Conservation (phyloP, 164 flowering plant genomes). For the Nelumbo lutea region DNA sequence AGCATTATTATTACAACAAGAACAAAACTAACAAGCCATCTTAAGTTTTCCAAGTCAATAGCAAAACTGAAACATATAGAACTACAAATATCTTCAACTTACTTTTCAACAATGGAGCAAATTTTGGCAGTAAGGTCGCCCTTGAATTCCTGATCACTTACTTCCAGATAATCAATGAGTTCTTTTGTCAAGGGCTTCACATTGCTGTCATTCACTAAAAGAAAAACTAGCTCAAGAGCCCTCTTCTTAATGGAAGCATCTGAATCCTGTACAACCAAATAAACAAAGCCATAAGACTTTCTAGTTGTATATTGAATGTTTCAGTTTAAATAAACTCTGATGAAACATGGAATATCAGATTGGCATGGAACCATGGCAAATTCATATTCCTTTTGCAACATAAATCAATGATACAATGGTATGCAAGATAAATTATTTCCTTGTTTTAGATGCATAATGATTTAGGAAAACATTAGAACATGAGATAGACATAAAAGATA, state of each 20-base stretch:
- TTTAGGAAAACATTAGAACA: too few species aligned
- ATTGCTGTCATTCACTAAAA: slow-evolving; percentile 87
- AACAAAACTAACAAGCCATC: not conserved
- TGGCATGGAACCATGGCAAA: not conserved
- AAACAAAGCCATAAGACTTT: slow-evolving; percentile 12
- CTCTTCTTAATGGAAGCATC: slow-evolving; percentile 98
- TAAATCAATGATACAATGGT: not conserved
- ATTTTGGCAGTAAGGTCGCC: slow-evolving; percentile 95
- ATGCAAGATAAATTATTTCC: too few species aligned
- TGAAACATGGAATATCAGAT: not conserved
- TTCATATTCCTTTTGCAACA: not conserved
- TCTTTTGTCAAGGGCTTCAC: slow-evolving; percentile 85
- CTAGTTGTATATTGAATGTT: not conserved
- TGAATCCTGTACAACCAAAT: slow-evolving; percentile 58
- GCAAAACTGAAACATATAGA: not conserved
- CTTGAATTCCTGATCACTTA: slow-evolving; percentile 88
- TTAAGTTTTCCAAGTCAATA: not conserved
- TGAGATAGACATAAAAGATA: too few species aligned
- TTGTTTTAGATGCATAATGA: too few species aligned
- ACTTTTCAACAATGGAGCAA: slow-evolving; percentile 96
- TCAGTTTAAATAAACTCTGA: not conserved
- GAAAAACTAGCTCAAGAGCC: slow-evolving; percentile 92
- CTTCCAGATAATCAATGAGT: slow-evolving; percentile 90
- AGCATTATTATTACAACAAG: not conserved
- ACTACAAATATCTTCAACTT: slow-evolving; percentile 25